Evolutionary conservation across 371 early-diverging fungal species (phyloP).

Genomic region (Catenaria anguillulae): DNA sequence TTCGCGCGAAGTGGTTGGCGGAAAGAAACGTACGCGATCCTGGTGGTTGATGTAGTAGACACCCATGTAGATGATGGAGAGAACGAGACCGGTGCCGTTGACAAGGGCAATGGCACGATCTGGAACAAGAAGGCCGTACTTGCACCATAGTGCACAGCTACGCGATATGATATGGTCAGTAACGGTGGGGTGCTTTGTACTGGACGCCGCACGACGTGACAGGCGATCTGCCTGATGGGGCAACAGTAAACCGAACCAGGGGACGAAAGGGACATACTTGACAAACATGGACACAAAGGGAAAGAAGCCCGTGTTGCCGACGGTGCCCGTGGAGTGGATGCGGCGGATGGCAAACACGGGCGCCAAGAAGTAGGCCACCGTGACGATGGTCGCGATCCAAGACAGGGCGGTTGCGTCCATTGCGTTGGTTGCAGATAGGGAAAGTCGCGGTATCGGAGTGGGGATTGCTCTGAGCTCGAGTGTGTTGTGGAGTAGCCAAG

Average conservation of each 20-base stretch:
- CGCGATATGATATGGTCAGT: not conserved
- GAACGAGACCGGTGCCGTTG: not conserved
- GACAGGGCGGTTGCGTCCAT: not conserved
- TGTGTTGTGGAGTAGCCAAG: too few species aligned
- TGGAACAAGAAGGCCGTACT: not conserved
- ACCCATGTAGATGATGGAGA: not conserved
- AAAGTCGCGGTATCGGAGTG: too few species aligned
- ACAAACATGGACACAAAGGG: not conserved
- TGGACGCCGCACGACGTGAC: too few species aligned
- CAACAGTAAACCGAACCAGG: too few species aligned
- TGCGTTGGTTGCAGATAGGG: not conserved
- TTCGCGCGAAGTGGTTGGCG: not conserved
- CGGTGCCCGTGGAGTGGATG: not conserved
- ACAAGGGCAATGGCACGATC: not conserved
- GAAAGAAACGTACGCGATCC: not conserved
- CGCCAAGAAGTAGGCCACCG: not conserved
- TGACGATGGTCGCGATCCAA: not conserved
- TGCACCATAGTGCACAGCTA: slow-evolving; percentile 2
- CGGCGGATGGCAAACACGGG: not conserved
- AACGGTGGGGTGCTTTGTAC: too few species aligned
- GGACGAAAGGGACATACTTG: too few species aligned
- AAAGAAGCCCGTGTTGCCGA: not conserved
- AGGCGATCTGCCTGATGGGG: too few species aligned
- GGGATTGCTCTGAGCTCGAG: too few species aligned
- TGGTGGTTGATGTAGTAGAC: not conserved